Conservation (phyloP, 352 stramenopile genomes). For the Globisporangium nunn region DNA sequence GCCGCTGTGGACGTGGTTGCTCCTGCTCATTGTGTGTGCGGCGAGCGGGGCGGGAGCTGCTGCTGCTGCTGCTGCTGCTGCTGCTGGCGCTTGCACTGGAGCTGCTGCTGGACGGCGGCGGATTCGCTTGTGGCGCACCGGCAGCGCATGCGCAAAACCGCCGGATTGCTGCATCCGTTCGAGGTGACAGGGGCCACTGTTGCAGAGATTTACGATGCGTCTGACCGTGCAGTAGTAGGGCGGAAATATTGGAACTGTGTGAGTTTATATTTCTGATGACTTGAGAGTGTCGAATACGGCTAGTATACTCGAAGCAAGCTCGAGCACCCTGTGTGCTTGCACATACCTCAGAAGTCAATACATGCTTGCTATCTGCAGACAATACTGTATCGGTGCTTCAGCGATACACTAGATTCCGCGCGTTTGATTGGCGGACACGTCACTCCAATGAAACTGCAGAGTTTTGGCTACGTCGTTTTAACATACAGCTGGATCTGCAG, state of each 20-base stretch:
- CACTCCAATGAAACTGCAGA: neutral
- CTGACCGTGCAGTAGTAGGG: neutral
- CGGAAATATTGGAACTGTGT: neutral
- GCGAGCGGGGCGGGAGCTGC: neutral
- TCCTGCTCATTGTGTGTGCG: neutral
- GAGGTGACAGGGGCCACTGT: neutral
- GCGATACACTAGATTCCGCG: neutral
- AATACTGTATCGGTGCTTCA: neutral
- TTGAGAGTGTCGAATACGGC: neutral
- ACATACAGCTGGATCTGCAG: neutral
- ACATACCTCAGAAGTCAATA: neutral
- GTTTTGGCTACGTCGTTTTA: neutral
- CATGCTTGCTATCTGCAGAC: too few relatives aligned
- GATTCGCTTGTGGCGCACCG: neutral
- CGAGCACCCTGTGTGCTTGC: too few relatives aligned
- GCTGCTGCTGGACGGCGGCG: neutral
- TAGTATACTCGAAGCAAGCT: neutral
- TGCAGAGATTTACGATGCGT: neutral
- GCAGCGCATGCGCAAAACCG: constrained; percentile 4
- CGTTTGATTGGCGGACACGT: neutral
- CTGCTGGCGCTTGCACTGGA: too few relatives aligned
- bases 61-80: neutral
- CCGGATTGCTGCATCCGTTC: constrained; percentile 3
- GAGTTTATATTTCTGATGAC: neutral
- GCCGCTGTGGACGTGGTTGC: too few relatives aligned